Conservation (phyloP, 1,284 basidiomycete genomes). For the Hymenochaete sp. region DNA sequence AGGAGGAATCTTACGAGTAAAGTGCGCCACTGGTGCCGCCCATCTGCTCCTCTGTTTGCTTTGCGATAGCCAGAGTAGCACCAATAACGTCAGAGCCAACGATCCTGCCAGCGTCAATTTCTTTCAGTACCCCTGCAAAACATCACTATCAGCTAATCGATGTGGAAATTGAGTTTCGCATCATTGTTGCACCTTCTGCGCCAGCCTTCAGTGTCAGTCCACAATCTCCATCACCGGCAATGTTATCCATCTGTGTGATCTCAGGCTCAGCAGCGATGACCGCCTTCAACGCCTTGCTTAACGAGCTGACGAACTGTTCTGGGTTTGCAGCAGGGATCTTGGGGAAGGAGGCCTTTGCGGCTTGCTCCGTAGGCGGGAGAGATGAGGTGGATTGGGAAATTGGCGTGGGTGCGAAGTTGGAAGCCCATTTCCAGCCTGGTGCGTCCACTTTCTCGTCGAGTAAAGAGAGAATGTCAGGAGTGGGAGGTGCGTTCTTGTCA, state of each 20-base stretch:
- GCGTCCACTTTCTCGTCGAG: slow-evolving; percentile 70
- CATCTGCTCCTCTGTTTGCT: slow-evolving; percentile 79
- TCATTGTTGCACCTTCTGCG: slow-evolving; percentile 35
- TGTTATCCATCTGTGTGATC: slow-evolving; percentile 83
- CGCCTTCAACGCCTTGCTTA: slow-evolving; percentile 60
- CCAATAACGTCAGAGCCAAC: slow-evolving; percentile 54
- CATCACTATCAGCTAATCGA: neutral
- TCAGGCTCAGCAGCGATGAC: slow-evolving; percentile 77
- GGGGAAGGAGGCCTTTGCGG: slow-evolving; percentile 16
- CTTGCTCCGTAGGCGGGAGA: slow-evolving; percentile 19
- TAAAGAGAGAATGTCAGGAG: slow-evolving; percentile 56
- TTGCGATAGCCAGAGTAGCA: slow-evolving; percentile 60
- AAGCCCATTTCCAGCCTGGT: slow-evolving; percentile 80
- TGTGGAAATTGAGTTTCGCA: slow-evolving; percentile 18
- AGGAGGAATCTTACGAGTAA: slow-evolving; percentile 60
- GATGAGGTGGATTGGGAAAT: slow-evolving; percentile 20
- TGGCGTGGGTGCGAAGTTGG: slow-evolving; percentile 31
- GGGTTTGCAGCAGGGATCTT: slow-evolving; percentile 36
- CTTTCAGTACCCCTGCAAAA: slow-evolving; percentile 42
- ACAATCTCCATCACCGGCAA: slow-evolving; percentile 70
- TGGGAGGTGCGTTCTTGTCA: slow-evolving; percentile 30
- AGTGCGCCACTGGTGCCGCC: slow-evolving; percentile 89
- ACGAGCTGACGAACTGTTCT: slow-evolving; percentile 42
- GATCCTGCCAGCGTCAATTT: slow-evolving; percentile 42
- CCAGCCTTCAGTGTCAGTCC: slow-evolving; percentile 79